Percentiles rank a stretch among this genome's conserved stretches.
These are phyloP conservation scores for Oryza brachyantha DNA, from an alignment of 176 grass and related monocot species.

Conservation along the genomic window DNA sequence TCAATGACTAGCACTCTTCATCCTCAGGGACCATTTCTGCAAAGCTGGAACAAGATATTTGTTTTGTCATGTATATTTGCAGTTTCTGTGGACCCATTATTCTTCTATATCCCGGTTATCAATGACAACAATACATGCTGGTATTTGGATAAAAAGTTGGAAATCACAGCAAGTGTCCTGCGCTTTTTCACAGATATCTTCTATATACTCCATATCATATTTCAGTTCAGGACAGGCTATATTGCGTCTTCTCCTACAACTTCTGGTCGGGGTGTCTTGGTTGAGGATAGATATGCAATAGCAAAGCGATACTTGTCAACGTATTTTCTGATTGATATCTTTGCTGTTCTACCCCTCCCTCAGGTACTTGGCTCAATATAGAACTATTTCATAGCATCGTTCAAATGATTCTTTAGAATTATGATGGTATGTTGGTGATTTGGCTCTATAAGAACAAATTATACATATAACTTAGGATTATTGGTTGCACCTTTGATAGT, in stretches of 20 bases:
- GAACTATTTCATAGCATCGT: constrained; percentile 9
- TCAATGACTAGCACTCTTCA: constrained; percentile 49
- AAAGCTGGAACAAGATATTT: constrained; percentile 97
- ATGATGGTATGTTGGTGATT: background rate
- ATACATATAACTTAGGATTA: background rate
- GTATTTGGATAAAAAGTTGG: constrained; percentile 67
- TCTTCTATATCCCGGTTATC: constrained; percentile 87
- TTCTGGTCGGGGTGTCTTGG: constrained; percentile 73
- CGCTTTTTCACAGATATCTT: constrained; percentile 84
- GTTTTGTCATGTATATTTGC: constrained; percentile 84
- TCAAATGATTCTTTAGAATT: background rate
- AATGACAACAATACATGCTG: constrained; percentile 44
- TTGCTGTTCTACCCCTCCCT: constrained; percentile 79
- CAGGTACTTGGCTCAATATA: constrained; percentile 48
- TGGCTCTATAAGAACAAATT: background rate
- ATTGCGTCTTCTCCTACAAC: constrained; percentile 69
- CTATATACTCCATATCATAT: constrained; percentile 85
- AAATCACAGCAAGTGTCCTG: constrained; percentile 67
- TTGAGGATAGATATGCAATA: constrained; percentile 62
- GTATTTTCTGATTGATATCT: constrained; percentile 83
- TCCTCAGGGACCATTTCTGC: constrained; percentile 87
- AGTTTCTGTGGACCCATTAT: constrained; percentile 84
- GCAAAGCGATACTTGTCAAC: constrained; percentile 65
- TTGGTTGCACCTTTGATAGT: background rate
- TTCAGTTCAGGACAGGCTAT: constrained; percentile 89